phyloP scores from a whole-genome alignment of 495 filamentous ascomycete species.

The Trichocladium uniseriatum region DNA sequence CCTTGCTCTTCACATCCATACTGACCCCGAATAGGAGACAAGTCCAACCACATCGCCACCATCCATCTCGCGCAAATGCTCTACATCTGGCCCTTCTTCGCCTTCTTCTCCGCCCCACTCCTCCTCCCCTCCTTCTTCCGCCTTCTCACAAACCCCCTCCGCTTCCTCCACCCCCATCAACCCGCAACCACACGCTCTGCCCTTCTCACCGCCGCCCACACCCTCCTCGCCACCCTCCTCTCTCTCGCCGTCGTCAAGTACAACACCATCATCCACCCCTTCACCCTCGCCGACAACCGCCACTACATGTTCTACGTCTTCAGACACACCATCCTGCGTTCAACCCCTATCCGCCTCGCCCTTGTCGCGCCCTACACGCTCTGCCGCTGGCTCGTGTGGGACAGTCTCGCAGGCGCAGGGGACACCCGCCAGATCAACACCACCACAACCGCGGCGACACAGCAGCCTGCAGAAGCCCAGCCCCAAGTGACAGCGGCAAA shows the following conservation, averaged over 20 bases:
- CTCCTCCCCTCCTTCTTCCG: slow-evolving; percentile 41
- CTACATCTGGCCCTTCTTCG: slow-evolving; percentile 83
- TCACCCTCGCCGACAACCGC: slow-evolving; percentile 90
- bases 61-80: slow-evolving; percentile 88
- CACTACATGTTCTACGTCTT: slow-evolving; percentile 98
- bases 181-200: neutral
- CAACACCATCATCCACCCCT: slow-evolving; percentile 94
- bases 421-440: neutral
- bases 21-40: slow-evolving; percentile 54
- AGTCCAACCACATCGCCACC: slow-evolving; percentile 83
- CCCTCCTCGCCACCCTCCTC: slow-evolving; percentile 21
- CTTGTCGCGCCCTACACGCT: slow-evolving; percentile 48
- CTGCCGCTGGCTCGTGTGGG: slow-evolving; percentile 53
- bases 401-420: slow-evolving; percentile 27
- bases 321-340: slow-evolving; percentile 62
- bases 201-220: slow-evolving; percentile 14
- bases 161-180: slow-evolving; percentile 4
- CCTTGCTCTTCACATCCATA: neutral
- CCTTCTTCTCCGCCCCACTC: slow-evolving; percentile 82
- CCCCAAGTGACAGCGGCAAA: neutral
- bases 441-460: neutral
- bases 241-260: slow-evolving; percentile 48
- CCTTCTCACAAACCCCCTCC: slow-evolving; percentile 6
- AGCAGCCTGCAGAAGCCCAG: neutral
- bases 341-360: slow-evolving; percentile 55